These are phyloP conservation scores for Phytopythium kandeliae DNA, from an alignment of 352 stramenopile genomes.

Conservation along the genomic window DNA sequence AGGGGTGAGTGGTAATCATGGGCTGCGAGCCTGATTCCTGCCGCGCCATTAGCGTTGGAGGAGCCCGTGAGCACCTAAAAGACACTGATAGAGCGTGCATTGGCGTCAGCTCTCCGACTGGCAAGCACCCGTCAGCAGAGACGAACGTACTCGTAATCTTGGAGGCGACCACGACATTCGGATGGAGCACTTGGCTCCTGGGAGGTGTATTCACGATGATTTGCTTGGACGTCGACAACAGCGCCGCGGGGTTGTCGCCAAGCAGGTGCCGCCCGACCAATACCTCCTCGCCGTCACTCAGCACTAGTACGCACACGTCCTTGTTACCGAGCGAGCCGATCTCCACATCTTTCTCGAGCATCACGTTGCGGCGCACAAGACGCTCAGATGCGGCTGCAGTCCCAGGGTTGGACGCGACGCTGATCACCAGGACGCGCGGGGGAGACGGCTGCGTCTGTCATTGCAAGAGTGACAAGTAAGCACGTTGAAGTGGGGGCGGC, in stretches of 20 bases:
- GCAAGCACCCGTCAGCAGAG: neutral
- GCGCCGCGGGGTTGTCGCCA: constrained; percentile 21
- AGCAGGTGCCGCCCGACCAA: constrained; percentile 49
- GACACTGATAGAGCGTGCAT: constrained; percentile 31
- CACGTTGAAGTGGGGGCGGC: neutral
- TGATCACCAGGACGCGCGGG: constrained; percentile 57
- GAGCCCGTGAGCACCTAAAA: constrained; percentile 37
- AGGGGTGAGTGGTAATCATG: constrained; percentile 33
- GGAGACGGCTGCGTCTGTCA: constrained; percentile 3
- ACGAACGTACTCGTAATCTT: constrained; percentile 46
- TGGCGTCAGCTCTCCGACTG: no score
- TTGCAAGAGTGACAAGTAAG: neutral
- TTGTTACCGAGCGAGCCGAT: constrained; percentile 47
- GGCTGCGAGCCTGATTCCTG: constrained; percentile 37
- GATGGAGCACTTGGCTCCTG: constrained; percentile 34
- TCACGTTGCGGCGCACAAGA: constrained; percentile 58
- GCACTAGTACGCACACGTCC: constrained; percentile 58
- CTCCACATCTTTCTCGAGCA: constrained; percentile 42
- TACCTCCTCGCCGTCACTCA: constrained; percentile 74
- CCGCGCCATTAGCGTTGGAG: constrained; percentile 27
- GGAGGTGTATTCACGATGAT: constrained; percentile 48
- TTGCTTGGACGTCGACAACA: constrained; percentile 47
- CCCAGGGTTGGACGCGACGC: constrained; percentile 31
- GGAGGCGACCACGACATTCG: constrained; percentile 47
- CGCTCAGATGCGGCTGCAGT: constrained; percentile 29